Base-by-base conservation (phyloP, 2,329 filamentous ascomycete genomes). In the Teratosphaeria destructans region DNA sequence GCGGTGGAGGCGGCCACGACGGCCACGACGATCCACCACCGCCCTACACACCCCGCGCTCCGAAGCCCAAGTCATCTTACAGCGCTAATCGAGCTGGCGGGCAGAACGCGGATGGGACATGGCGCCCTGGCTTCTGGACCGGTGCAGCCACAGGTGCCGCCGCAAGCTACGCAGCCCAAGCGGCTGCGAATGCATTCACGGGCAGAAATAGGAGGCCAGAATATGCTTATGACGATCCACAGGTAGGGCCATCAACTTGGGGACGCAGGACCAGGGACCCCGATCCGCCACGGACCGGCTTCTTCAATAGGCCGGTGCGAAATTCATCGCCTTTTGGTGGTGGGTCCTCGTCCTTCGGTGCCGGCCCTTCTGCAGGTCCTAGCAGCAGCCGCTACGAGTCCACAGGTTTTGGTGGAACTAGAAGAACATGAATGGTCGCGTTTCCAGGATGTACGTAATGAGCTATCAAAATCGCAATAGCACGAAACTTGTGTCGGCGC, bases 91-190 rank as follows among this genome's bases (percentile, higher is more conserved):
- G 56, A 29, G 49, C 59, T 26, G 52, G 60, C 3, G 59, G 47
- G 59, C 35, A 64, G 55, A 34, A 54, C 59, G 19, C 39, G 47
- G 61, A 68, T 26, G 12, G 16, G 27, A 54, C 27, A 32, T 90
- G 87, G 86, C 79, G 80, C 56, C 87, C 88, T 5, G 88, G 88
- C 1, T 90, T 91, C 74, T 91, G 87, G 87, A 82, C 78, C 19
- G 88, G 87, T 23, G 74, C 83, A n/a, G 79, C 81, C 60, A 85
- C 85, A 5, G 83, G 47, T 37, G 55, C 61, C 3, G 61, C 61
- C 43, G 66, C 63, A 54, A 63, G 63, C 14, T 67, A 66, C 52
- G 67, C 66, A 53, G 67, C 66, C 11, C 37, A 58, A 16, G 58
- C 55, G 23, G 27, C 23, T n/a, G 26, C 23, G 19, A 55, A 55